These are phyloP conservation scores for Boletus vinaceobasis DNA, from an alignment of 768 basidiomycete species.

Conservation along the genomic window DNA sequence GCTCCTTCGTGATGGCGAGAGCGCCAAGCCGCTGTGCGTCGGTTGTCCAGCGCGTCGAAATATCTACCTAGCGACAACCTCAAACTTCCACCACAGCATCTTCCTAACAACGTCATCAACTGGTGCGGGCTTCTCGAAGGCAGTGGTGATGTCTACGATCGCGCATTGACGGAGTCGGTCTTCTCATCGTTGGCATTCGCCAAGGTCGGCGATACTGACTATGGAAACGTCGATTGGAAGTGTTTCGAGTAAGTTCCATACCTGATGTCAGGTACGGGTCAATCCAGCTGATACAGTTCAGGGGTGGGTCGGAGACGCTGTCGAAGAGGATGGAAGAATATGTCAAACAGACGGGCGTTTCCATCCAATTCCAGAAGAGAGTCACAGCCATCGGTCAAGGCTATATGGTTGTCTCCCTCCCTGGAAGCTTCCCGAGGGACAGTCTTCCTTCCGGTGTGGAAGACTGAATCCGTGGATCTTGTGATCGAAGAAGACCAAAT, in stretches of 20 bases:
- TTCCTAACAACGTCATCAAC: conserved; percentile 25
- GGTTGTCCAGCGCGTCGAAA: conserved; percentile 29
- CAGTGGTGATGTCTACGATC: conserved; percentile 33
- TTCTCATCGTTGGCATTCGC: conserved; percentile 29
- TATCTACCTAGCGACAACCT: conserved; percentile 23
- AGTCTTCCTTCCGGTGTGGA: not conserved
- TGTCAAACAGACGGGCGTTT: not conserved
- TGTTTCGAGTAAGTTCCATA: conserved; percentile 29
- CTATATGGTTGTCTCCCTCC: conserved; percentile 3
- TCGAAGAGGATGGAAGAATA: conserved; percentile 23
- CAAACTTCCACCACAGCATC: conserved; percentile 15
- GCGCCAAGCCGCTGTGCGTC: conserved; percentile 39
- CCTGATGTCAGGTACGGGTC: too few relatives aligned
- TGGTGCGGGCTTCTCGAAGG: conserved; percentile 33
- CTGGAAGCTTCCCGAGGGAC: not conserved
- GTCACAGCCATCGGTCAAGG: conserved; percentile 19
- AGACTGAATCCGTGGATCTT: not conserved
- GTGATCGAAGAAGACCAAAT: not conserved
- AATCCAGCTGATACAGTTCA: too few relatives aligned
- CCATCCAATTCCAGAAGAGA: conserved; percentile 13
- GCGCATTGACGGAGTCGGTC: conserved; percentile 34
- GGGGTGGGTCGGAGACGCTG: conserved; percentile 25
- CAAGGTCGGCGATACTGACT: not conserved
- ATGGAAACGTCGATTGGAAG: conserved; percentile 21
- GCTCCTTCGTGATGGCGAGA: conserved; percentile 20